Conservation (phyloP, 495 filamentous ascomycete genomes). For the Aspergillus mulundensis region DNA sequence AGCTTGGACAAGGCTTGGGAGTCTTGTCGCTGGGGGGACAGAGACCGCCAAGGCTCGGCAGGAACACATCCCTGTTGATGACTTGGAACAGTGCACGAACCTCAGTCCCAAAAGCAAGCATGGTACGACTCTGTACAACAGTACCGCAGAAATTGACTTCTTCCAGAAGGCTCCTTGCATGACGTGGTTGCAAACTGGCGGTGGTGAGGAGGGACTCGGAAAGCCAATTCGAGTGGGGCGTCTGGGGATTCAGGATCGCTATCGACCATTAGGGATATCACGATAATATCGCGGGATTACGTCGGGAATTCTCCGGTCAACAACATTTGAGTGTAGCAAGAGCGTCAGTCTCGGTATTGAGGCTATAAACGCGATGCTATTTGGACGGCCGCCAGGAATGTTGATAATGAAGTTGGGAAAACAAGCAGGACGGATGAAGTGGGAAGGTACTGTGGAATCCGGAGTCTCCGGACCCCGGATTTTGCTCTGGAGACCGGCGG, state of each 20-base stretch:
- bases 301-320: neutral
- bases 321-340: too few relatives aligned
- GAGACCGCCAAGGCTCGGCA: neutral
- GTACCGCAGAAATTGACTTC: neutral
- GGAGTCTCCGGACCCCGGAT: conserved; percentile 2
- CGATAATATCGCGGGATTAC: neutral
- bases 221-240: neutral
- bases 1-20: conserved; percentile 4
- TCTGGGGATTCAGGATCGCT: neutral
- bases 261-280: neutral
- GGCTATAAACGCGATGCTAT: too few relatives aligned
- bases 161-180: conserved; percentile 3
- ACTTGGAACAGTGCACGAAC: too few relatives aligned
- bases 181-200: neutral
- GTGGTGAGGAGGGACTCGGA: neutral
- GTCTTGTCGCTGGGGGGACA: neutral
- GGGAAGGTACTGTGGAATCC: neutral
- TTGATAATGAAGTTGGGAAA: neutral
- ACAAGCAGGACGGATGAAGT: neutral
- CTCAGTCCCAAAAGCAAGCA: neutral
- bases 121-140: neutral
- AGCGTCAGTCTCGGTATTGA: too few relatives aligned
- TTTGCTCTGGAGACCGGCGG: neutral
- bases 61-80: neutral
- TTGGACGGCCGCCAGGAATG: too few relatives aligned